Evolutionary conservation across 139 green algal genomes (phyloP).

Genomic region (Astrephomene gubernaculifera): DNA sequence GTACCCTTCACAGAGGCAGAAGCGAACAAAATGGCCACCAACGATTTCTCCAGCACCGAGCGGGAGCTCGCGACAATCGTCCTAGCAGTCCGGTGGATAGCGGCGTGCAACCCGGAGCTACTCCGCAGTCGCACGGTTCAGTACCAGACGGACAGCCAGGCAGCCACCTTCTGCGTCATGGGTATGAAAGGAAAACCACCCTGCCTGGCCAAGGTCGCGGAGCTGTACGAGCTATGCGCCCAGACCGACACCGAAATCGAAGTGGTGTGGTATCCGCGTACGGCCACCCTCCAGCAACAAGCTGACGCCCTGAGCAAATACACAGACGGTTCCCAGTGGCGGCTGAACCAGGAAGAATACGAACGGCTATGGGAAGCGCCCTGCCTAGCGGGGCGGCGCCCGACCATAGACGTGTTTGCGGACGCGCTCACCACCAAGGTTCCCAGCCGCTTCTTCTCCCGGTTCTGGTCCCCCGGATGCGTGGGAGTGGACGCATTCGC

Average conservation of each 20-base stretch:
- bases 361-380: no score
- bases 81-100: neutral
- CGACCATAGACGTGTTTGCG: no score
- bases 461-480: no score
- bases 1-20: neutral
- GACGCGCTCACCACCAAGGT: no score
- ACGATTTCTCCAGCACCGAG: neutral
- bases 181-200: neutral
- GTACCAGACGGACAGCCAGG: slow-evolving; percentile 23
- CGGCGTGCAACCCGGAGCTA: neutral
- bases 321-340: neutral
- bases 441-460: no score
- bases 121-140: neutral
- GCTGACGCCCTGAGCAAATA: neutral
- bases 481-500: no score
- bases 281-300: neutral
- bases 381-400: no score
- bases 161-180: no score
- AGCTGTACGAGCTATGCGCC: no score
- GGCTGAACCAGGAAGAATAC: neutral
- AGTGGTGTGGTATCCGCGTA: neutral
- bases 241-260: neutral
- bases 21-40: neutral
- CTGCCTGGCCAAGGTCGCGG: no score
- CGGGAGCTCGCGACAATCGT: neutral